A percentile compares a stretch with the other conserved stretches of the same genome.
Conservation (phyloP, 176 grass and related monocot species). For the Saccharum spontaneum region DNA sequence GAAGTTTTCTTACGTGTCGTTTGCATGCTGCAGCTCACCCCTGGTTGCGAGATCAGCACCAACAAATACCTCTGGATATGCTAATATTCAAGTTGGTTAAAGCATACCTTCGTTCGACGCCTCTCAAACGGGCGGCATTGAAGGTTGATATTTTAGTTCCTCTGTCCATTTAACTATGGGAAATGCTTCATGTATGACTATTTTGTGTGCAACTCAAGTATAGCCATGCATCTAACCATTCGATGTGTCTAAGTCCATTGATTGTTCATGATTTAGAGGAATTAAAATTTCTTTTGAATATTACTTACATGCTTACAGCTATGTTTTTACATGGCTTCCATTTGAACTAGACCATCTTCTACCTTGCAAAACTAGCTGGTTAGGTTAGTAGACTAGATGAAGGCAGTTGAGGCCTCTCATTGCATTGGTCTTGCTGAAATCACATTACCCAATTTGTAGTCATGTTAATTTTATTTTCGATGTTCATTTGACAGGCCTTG, state of each 20-base stretch:
- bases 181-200: background rate
- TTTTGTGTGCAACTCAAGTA: background rate
- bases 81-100: conserved; percentile 82
- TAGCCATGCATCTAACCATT: background rate
- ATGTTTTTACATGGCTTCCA: conserved; percentile 25
- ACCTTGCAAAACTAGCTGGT: conserved; percentile 20
- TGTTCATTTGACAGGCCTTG: conserved; percentile 62
- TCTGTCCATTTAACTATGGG: background rate
- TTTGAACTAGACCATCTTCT: background rate
- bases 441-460: background rate
- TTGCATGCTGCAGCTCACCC: conserved; percentile 67
- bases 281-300: background rate
- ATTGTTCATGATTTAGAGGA: conserved; percentile 18
- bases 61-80: conserved; percentile 78
- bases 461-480: conserved; percentile 1
- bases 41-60: conserved; percentile 78
- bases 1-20: conserved; percentile 23
- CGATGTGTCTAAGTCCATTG: background rate
- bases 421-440: background rate
- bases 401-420: background rate
- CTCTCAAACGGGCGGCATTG: conserved; percentile 90
- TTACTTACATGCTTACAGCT: conserved; percentile 3
- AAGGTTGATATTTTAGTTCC: conserved; percentile 61
- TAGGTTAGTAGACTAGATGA: conserved; percentile 3
- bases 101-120: conserved; percentile 71